These are phyloP conservation scores for Botrytis pseudocinerea DNA, from an alignment of 2,329 filamentous ascomycete species.

Conservation along the genomic window DNA sequence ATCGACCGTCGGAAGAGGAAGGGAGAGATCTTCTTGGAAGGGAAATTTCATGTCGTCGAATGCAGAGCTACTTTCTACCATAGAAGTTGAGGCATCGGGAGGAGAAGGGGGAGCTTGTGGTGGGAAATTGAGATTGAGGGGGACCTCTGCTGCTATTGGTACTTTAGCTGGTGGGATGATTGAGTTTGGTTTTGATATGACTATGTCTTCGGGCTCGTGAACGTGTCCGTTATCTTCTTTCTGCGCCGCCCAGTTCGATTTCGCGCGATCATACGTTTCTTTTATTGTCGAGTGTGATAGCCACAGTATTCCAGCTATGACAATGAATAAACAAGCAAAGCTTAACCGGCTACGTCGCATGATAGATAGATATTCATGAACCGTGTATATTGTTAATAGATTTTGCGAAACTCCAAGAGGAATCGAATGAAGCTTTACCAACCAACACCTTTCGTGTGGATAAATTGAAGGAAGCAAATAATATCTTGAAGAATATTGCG, in stretches of 20 bases:
- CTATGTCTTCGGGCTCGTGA: too few relatives aligned
- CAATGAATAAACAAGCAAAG: neutral
- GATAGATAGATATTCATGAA: neutral
- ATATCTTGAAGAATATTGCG: neutral
- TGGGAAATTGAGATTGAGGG: neutral
- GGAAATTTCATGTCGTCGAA: constrained; percentile 19
- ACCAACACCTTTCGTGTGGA: neutral
- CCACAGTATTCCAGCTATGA: neutral
- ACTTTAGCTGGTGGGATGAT: neutral
- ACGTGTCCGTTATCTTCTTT: too few relatives aligned
- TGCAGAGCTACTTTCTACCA: neutral
- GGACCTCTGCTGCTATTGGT: neutral
- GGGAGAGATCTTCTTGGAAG: constrained; percentile 18
- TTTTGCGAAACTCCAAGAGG: neutral
- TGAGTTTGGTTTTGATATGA: neutral
- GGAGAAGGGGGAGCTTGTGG: neutral
- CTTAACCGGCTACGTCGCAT: constrained; percentile 10
- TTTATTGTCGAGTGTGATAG: neutral
- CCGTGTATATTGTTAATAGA: neutral
- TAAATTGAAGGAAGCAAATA: neutral
- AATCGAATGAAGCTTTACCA: neutral
- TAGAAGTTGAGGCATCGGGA: neutral
- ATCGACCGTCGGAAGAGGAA: constrained; percentile 5
- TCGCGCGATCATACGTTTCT: neutral
- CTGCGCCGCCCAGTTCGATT: neutral